phyloP scores from a whole-genome alignment of 352 stramenopile genomes.

The Phytophthora melonis region DNA sequence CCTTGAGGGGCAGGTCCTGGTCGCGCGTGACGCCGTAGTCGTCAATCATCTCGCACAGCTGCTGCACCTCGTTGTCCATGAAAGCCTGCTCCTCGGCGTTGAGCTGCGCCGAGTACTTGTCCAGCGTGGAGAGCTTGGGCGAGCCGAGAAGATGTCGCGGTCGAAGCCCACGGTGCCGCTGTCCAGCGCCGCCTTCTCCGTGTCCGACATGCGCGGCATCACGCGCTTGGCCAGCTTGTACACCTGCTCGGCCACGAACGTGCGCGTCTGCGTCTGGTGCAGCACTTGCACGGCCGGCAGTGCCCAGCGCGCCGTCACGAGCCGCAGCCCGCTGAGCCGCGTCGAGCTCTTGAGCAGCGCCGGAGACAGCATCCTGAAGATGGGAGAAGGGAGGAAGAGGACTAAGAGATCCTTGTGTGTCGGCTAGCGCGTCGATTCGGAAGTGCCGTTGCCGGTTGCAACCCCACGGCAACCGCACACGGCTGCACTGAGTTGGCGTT shows the following conservation, averaged over 20 bases:
- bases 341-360: slow-evolving; percentile 46
- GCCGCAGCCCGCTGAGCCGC: slow-evolving; percentile 31
- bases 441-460: slow-evolving; percentile 18
- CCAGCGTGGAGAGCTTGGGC: slow-evolving; percentile 92
- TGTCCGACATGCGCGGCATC: slow-evolving; percentile 96
- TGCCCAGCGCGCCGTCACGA: slow-evolving; percentile 38
- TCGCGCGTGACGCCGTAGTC: slow-evolving; percentile 94
- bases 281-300: slow-evolving; percentile 64
- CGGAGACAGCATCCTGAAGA: slow-evolving; percentile 39
- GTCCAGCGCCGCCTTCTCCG: slow-evolving; percentile 95
- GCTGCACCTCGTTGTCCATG: slow-evolving; percentile 96
- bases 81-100: slow-evolving; percentile 95
- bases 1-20: slow-evolving; percentile 93
- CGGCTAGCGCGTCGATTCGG: slow-evolving; percentile 29
- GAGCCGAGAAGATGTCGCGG: slow-evolving; percentile 96
- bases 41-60: slow-evolving; percentile 96
- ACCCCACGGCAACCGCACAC: too few species aligned
- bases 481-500: neutral
- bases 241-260: slow-evolving; percentile 88
- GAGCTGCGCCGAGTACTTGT: slow-evolving; percentile 95
- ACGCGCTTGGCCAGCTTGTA: slow-evolving; percentile 96
- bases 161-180: slow-evolving; percentile 98
- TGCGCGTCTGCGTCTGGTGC: slow-evolving; percentile 74
- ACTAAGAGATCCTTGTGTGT: slow-evolving; percentile 17
- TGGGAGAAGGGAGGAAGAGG: too few species aligned